A percentile compares a stretch with the other conserved stretches of the same genome.
Evolutionary conservation across 805 yeast genomes (phyloP).

Genomic region (Kodamaea lidongshanica): DNA sequence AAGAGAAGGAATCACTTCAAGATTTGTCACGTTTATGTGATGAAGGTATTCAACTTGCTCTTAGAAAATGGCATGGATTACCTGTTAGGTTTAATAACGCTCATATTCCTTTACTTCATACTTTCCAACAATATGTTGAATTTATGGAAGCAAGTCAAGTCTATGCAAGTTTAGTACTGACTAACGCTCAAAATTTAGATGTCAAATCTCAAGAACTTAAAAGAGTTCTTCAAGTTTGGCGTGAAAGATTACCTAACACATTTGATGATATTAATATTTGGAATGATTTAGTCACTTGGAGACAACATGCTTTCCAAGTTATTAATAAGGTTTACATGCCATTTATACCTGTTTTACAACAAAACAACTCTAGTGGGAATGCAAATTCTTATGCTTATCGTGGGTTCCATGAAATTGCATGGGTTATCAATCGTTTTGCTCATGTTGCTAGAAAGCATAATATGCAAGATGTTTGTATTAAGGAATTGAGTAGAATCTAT

Average conservation of each 20-base stretch:
- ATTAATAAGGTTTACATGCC: slow-evolving; percentile 94
- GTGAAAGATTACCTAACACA: slow-evolving; percentile 90
- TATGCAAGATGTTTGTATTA: slow-evolving; percentile 94
- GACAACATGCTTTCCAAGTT: slow-evolving; percentile 96
- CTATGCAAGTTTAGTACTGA: slow-evolving; percentile 77
- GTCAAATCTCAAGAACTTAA: slow-evolving; percentile 90
- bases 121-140: slow-evolving; percentile 96
- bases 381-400: slow-evolving; percentile 92
- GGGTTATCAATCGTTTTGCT: slow-evolving; percentile 97
- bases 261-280: slow-evolving; percentile 98
- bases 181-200: slow-evolving; percentile 89
- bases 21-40: slow-evolving; percentile 85
- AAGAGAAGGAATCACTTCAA: slow-evolving; percentile 77
- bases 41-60: slow-evolving; percentile 90
- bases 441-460: slow-evolving; percentile 97
- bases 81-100: slow-evolving; percentile 76
- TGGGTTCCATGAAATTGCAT: slow-evolving; percentile 97
- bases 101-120: slow-evolving; percentile 83
- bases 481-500: slow-evolving; percentile 86
- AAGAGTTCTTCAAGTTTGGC: slow-evolving; percentile 93
- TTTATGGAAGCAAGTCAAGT: slow-evolving; percentile 96
- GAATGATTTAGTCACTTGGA: slow-evolving; percentile 97
- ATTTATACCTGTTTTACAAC: slow-evolving; percentile 78
- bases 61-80: slow-evolving; percentile 87
- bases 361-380: slow-evolving; percentile 55